Evolutionary conservation across 2,329 filamentous ascomycete species (phyloP).

Genomic region (Pseudogymnoascus sp.): DNA sequence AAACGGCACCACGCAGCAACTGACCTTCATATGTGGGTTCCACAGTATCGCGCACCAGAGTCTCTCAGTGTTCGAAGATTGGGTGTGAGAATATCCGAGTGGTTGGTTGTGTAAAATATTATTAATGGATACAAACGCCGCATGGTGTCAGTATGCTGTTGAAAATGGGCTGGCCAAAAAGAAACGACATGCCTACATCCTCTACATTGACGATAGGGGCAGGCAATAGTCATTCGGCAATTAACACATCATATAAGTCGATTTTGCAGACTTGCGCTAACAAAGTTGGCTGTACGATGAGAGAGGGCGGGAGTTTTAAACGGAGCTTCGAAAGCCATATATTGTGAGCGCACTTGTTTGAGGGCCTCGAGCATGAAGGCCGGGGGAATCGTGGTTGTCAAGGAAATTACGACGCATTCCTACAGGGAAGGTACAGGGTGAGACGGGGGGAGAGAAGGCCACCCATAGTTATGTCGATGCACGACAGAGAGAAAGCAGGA

Average conservation of each 20-base stretch:
- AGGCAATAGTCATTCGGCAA: not conserved
- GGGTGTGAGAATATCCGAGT: not conserved
- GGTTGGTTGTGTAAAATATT: not conserved
- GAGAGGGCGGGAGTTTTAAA: not conserved
- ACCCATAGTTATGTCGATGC: not conserved
- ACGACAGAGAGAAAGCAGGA: not conserved
- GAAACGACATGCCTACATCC: not conserved
- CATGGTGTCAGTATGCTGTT: not conserved
- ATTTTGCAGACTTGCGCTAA: not conserved
- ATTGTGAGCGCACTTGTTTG: not conserved
- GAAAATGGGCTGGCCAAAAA: not conserved
- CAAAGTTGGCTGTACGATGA: not conserved
- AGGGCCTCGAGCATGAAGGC: not conserved
- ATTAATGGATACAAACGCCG: not conserved
- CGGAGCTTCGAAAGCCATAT: not conserved
- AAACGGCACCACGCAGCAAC: too few species aligned
- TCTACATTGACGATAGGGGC: not conserved
- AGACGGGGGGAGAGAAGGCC: not conserved
- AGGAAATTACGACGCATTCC: not conserved
- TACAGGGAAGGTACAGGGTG: not conserved
- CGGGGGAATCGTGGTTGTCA: too few species aligned
- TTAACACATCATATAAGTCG: not conserved
- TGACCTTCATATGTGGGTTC: too few species aligned
- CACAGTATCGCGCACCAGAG: not conserved
- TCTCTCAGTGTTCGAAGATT: not conserved